phyloP scores from a whole-genome alignment of 2,329 filamentous ascomycete genomes.

The Beauveria rudraprayagi region DNA sequence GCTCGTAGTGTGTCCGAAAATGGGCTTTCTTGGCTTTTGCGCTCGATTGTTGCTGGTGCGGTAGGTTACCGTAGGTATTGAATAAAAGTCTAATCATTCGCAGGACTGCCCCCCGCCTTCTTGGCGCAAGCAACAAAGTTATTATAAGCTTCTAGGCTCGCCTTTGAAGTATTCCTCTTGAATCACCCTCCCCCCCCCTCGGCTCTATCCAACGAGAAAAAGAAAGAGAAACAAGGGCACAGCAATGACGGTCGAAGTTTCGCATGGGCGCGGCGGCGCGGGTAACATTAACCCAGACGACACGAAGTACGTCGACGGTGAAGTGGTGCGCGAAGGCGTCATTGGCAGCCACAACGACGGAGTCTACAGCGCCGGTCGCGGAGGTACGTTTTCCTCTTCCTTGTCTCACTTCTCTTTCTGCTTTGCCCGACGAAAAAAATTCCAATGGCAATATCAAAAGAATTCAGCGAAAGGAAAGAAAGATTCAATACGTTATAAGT shows the following conservation, averaged over 20 bases:
- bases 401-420: background rate
- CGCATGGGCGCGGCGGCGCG: constrained; percentile 53
- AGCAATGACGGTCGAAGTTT: constrained; percentile 39
- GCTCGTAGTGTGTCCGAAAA: background rate
- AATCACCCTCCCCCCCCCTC: too few species aligned
- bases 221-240: background rate
- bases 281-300: constrained; percentile 53
- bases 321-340: constrained; percentile 47
- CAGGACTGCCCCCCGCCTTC: too few species aligned
- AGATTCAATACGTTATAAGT: background rate
- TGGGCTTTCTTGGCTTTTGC: background rate
- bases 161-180: background rate
- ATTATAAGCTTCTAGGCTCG: background rate
- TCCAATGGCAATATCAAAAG: too few species aligned
- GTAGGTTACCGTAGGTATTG: background rate
- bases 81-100: background rate
- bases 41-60: background rate
- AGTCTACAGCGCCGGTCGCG: constrained; percentile 50
- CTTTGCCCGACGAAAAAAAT: background rate
- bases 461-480: background rate
- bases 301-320: constrained; percentile 54
- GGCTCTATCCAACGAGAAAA: too few species aligned
- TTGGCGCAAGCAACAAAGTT: background rate
- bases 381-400: constrained; percentile 35
- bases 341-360: constrained; percentile 50